phyloP scores from a whole-genome alignment of 768 basidiomycete species.

The Thelephora aurantiotincta region DNA sequence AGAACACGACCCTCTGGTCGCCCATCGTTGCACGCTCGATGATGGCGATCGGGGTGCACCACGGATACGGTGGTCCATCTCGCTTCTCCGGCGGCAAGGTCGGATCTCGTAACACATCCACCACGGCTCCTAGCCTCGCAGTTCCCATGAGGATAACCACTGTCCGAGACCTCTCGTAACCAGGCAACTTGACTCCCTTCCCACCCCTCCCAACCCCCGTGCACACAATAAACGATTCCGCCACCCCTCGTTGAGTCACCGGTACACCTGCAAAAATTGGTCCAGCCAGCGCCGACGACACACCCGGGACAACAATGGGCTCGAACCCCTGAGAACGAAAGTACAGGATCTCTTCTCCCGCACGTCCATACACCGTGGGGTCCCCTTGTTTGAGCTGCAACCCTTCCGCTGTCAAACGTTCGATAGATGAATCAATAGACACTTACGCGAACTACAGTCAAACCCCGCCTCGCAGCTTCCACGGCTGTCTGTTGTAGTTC shows the following conservation, averaged over 20 bases:
- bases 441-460: conserved; percentile 78
- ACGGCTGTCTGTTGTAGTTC: conserved; percentile 93
- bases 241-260: conserved; percentile 89
- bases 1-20: conserved; percentile 76
- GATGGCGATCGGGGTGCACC: conserved; percentile 73
- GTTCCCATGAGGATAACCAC: conserved; percentile 91
- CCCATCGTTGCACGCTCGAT: conserved; percentile 91
- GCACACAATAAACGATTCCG: conserved; percentile 80
- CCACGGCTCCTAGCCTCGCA: conserved; percentile 63
- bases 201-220: conserved; percentile 89
- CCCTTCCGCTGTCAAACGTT: neutral
- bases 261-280: conserved; percentile 87
- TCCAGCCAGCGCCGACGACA: conserved; percentile 80
- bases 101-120: conserved; percentile 36
- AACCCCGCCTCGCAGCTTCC: conserved; percentile 63
- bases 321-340: conserved; percentile 82
- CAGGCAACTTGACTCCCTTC: conserved; percentile 70
- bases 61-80: conserved; percentile 52
- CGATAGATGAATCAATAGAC: neutral
- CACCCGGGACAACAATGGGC: conserved; percentile 76
- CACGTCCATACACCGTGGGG: conserved; percentile 87
- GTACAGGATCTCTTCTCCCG: conserved; percentile 88
- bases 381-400: conserved; percentile 90
- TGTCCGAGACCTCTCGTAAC: conserved; percentile 72
- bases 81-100: conserved; percentile 15